phyloP scores from a whole-genome alignment of 192 early-diverging fungal genomes.

The Backusella morwellensis region DNA sequence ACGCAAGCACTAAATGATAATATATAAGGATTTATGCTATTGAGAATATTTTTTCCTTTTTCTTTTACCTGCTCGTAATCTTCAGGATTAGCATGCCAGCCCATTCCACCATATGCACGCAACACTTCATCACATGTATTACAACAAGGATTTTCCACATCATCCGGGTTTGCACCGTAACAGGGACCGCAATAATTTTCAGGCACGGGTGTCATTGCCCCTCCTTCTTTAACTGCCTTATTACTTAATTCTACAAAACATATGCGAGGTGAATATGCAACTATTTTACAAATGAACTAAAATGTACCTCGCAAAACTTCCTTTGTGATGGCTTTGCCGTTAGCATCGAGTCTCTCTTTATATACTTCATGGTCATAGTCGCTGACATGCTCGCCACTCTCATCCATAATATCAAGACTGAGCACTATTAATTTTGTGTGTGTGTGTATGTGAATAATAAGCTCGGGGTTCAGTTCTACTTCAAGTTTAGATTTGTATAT shows the following conservation, averaged over 20 bases:
- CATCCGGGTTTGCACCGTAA: conserved; percentile 65
- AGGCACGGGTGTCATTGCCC: not conserved
- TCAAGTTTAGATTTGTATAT: conserved; percentile 11
- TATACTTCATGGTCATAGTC: conserved; percentile 75
- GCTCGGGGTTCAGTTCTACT: not conserved
- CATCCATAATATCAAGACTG: conserved; percentile 93
- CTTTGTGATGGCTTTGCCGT: conserved; percentile 66
- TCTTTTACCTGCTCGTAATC: conserved; percentile 66
- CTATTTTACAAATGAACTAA: not conserved
- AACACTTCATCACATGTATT: conserved; percentile 91
- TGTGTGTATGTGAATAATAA: not conserved
- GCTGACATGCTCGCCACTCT: conserved; percentile 83
- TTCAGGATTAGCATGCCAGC: conserved; percentile 83
- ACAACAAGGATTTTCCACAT: conserved; percentile 64
- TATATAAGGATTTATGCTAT: not conserved
- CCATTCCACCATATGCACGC: conserved; percentile 70
- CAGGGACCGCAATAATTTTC: conserved; percentile 81
- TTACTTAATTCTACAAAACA: conserved; percentile 50
- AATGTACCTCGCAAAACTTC: conserved; percentile 50
- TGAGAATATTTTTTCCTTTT: not conserved
- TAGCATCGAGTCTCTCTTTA: conserved; percentile 70
- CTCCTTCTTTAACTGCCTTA: conserved; percentile 20
- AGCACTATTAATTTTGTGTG: conserved; percentile 50
- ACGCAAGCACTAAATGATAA: conserved; percentile 58
- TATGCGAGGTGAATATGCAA: no score